Percentiles rank a stretch among this genome's conserved stretches.
These are phyloP conservation scores for Antrodiella citrinella DNA, from an alignment of 768 basidiomycete species.

Conservation along the genomic window DNA sequence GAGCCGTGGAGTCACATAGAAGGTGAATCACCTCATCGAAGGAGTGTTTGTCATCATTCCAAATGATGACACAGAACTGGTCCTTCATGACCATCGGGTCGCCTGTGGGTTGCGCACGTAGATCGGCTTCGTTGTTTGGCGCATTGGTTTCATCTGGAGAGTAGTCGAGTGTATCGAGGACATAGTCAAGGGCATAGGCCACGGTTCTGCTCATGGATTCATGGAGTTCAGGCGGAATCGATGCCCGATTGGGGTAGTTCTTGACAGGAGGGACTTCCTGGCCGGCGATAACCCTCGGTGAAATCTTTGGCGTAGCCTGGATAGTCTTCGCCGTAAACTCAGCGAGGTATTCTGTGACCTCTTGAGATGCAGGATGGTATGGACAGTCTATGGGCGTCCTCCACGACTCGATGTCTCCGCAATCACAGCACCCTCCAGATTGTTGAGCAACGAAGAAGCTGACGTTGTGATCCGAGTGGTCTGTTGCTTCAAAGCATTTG, in stretches of 20 bases:
- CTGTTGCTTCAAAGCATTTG: constrained; percentile 82
- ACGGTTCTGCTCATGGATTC: constrained; percentile 72
- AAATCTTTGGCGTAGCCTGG: constrained; percentile 22
- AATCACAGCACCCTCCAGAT: constrained; percentile 91
- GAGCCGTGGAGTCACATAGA: constrained; percentile 46
- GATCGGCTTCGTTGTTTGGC: constrained; percentile 57
- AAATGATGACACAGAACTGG: constrained; percentile 74
- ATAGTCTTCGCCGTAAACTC: constrained; percentile 19
- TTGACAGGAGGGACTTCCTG: constrained; percentile 52
- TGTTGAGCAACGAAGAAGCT: constrained; percentile 91
- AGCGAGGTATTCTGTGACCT: constrained; percentile 22
- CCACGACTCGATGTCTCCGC: constrained; percentile 91
- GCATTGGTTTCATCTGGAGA: constrained; percentile 74
- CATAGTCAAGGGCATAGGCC: constrained; percentile 71
- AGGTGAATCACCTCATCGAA: constrained; percentile 80
- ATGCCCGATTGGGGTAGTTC: constrained; percentile 48
- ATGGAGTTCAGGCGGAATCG: constrained; percentile 55
- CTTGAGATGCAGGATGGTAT: constrained; percentile 54
- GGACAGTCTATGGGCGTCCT: constrained; percentile 57
- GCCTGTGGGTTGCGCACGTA: constrained; percentile 65
- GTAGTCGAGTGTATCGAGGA: constrained; percentile 75
- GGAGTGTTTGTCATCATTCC: constrained; percentile 98
- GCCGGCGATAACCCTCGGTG: constrained; percentile 33
- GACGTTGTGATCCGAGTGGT: constrained; percentile 83
- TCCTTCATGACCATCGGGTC: constrained; percentile 71